A percentile compares a stretch with the other conserved stretches of the same genome.
Conservation (phyloP, 176 grass and related monocot genomes). For the bread wheat (Triticum aestivum) region DNA sequence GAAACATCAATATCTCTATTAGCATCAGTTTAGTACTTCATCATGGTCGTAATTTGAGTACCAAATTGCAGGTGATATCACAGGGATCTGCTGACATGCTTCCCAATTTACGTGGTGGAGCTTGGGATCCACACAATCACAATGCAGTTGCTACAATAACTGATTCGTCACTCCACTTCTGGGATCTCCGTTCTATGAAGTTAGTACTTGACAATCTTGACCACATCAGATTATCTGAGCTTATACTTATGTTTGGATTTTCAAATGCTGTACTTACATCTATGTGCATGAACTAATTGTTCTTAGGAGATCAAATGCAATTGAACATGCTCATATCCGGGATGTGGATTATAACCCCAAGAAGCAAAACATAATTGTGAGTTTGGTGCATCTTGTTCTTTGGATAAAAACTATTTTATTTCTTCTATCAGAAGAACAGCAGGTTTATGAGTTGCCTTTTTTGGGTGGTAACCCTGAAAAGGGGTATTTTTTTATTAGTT, state of each 20-base stretch:
- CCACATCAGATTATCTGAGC: slow-evolving; percentile 9
- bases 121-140: slow-evolving; percentile 93
- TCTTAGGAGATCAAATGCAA: slow-evolving; percentile 66
- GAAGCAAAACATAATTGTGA: slow-evolving; percentile 88
- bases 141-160: slow-evolving; percentile 78
- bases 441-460: background rate
- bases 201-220: slow-evolving; percentile 42
- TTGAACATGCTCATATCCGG: slow-evolving; percentile 80
- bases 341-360: slow-evolving; percentile 98
- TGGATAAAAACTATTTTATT: slow-evolving; percentile 19
- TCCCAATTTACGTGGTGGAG: slow-evolving; percentile 81
- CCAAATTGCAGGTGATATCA: slow-evolving; percentile 62
- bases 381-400: slow-evolving; percentile 33
- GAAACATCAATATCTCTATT: background rate
- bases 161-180: slow-evolving; percentile 86
- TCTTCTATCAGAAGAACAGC: background rate
- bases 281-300: slow-evolving; percentile 21
- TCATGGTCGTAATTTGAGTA: slow-evolving; percentile 28
- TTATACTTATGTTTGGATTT: slow-evolving; percentile 22
- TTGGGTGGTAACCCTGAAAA: slow-evolving; percentile 2
- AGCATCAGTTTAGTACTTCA: slow-evolving; percentile 14
- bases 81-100: slow-evolving; percentile 87
- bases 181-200: slow-evolving; percentile 98
- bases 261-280: slow-evolving; percentile 28
- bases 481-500: background rate